These are phyloP conservation scores for Solanum pinnatisectum DNA, from an alignment of 257 asterid genomes.

Conservation along the genomic window DNA sequence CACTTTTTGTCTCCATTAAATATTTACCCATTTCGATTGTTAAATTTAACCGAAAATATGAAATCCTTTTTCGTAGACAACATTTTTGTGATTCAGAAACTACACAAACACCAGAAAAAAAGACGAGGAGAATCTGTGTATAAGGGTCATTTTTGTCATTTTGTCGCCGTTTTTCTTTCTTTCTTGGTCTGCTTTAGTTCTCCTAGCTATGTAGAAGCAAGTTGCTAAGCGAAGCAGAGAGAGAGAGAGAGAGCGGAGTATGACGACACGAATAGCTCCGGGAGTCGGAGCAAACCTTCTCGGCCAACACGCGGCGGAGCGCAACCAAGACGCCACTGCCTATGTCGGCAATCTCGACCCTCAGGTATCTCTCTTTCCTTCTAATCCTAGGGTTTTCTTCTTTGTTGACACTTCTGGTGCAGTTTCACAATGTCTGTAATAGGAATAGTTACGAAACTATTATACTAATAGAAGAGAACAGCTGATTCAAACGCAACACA, in stretches of 20 bases:
- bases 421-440: background rate
- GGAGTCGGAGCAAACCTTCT: slow-evolving; percentile 93
- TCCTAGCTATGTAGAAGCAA: background rate
- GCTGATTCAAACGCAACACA: background rate
- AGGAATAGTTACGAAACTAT: background rate
- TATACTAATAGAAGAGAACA: background rate
- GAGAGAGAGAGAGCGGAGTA: background rate
- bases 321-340: slow-evolving; percentile 95
- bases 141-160: background rate
- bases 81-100: background rate
- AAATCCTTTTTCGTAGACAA: background rate
- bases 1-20: background rate
- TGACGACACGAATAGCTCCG: slow-evolving; percentile 93
- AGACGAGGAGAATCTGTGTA: background rate
- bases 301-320: slow-evolving; percentile 97
- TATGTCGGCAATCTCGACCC: slow-evolving; percentile 90
- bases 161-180: background rate
- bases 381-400: slow-evolving; percentile 2
- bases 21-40: background rate
- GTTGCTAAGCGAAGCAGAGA: background rate
- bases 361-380: slow-evolving; percentile 23
- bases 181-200: background rate
- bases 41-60: background rate
- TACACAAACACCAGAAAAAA: background rate
- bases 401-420: background rate